A percentile compares a stretch with the other conserved stretches of the same genome.
These are phyloP conservation scores for Pseudogymnoascus sp. DNA, from an alignment of 2,329 filamentous ascomycete genomes.

Conservation along the genomic window DNA sequence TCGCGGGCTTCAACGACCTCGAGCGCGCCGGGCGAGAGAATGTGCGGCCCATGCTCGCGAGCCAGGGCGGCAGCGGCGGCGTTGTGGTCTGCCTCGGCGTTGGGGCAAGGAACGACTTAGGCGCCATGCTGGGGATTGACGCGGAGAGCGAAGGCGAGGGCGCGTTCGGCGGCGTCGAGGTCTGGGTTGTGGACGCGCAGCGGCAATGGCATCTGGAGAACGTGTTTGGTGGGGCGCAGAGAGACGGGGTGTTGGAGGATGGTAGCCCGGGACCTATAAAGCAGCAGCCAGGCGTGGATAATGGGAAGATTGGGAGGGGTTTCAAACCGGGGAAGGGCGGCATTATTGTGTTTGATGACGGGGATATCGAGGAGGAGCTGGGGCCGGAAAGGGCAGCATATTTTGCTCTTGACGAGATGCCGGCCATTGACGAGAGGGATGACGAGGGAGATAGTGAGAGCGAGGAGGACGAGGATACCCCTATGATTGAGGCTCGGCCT, in stretches of 20 bases:
- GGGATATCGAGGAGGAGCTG: slow-evolving; percentile 83
- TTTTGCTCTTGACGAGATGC: slow-evolving; percentile 81
- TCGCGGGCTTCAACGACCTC: slow-evolving; percentile 86
- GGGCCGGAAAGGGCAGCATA: slow-evolving; percentile 70
- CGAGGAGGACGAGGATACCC: slow-evolving; percentile 42
- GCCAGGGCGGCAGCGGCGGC: slow-evolving; percentile 74
- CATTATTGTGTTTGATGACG: slow-evolving; percentile 91
- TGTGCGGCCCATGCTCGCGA: slow-evolving; percentile 78
- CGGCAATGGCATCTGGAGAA: slow-evolving; percentile 93
- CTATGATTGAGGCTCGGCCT: slow-evolving; percentile 43
- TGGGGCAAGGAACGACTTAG: slow-evolving; percentile 83
- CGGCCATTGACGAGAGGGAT: slow-evolving; percentile 70
- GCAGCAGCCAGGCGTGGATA: slow-evolving; percentile 58
- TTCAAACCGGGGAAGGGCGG: slow-evolving; percentile 78
- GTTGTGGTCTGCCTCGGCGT: slow-evolving; percentile 89
- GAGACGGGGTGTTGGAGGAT: slow-evolving; percentile 41
- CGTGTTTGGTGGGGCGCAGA: slow-evolving; percentile 66
- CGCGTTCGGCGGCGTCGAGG: slow-evolving; percentile 74
- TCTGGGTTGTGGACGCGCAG: slow-evolving; percentile 89
- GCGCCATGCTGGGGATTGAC: slow-evolving; percentile 68
- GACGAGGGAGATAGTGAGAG: slow-evolving; percentile 52
- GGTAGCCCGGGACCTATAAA: slow-evolving; percentile 32
- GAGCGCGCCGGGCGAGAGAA: slow-evolving; percentile 69
- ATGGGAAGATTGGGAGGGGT: slow-evolving; percentile 60
- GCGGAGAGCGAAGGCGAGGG: slow-evolving; percentile 51